phyloP scores from a whole-genome alignment of 148 eudicot genomes.

The Rhododendron vialii region DNA sequence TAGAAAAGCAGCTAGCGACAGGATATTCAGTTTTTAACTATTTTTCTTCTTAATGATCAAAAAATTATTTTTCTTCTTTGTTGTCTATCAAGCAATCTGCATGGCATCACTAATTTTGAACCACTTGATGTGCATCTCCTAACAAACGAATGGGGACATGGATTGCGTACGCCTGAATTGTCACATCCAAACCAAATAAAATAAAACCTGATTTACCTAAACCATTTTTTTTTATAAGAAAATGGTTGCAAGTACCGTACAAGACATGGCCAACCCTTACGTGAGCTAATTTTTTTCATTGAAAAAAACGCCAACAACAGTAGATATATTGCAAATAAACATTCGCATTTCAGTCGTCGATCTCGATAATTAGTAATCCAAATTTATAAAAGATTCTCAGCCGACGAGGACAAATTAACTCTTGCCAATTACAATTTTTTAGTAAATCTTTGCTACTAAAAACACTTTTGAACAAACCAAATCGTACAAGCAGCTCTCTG shows the following conservation, averaged over 20 bases:
- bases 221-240: neutral
- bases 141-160: neutral
- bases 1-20: neutral
- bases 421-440: too few relatives aligned
- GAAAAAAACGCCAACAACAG: too few relatives aligned
- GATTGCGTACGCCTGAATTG: neutral
- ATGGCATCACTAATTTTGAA: neutral
- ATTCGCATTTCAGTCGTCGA: too few relatives aligned
- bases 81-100: neutral
- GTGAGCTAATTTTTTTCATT: too few relatives aligned
- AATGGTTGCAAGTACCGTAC: neutral
- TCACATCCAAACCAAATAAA: neutral
- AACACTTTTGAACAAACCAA: too few relatives aligned
- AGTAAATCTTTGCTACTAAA: too few relatives aligned
- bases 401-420: too few relatives aligned
- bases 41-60: too few relatives aligned
- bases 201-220: neutral
- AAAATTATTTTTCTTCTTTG: neutral
- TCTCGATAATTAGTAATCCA: too few relatives aligned
- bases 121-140: conserved; percentile 1
- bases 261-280: neutral
- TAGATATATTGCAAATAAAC: too few relatives aligned
- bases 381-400: too few relatives aligned
- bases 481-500: too few relatives aligned
- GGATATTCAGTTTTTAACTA: neutral